A percentile compares a stretch with the other conserved stretches of the same genome.
Evolutionary conservation across 116 monocot genomes (phyloP).

Genomic region (Dioscorea cayenensis): DNA sequence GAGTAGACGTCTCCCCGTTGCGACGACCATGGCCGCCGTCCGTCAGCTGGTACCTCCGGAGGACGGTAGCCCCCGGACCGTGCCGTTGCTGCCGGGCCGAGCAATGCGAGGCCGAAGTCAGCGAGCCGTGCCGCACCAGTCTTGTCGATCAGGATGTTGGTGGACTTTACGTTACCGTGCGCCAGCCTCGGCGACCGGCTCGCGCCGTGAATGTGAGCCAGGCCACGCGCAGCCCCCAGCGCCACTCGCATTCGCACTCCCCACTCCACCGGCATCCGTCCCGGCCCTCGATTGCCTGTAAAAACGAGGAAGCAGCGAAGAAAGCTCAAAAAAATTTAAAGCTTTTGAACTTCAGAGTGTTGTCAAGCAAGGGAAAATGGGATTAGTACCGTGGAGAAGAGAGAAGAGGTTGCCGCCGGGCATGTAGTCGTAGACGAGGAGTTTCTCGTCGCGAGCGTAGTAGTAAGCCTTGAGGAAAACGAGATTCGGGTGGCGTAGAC

Average conservation of each 20-base stretch:
- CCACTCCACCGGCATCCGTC: conserved; percentile 82
- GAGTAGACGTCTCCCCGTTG: conserved; percentile 76
- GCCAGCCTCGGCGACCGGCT: conserved; percentile 37
- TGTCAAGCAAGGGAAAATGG: not conserved
- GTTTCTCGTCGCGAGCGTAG: conserved; percentile 85
- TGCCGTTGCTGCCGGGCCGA: conserved; percentile 23
- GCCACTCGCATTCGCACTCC: conserved; percentile 50
- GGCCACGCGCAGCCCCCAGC: conserved; percentile 51
- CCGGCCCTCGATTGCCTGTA: conserved; percentile 77
- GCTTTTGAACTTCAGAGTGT: not conserved
- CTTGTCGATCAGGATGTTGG: conserved; percentile 79
- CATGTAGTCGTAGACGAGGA: conserved; percentile 92
- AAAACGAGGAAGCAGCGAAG: not conserved
- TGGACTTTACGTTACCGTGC: conserved; percentile 83
- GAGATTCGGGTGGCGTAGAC: conserved; percentile 43
- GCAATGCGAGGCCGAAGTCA: conserved; percentile 49
- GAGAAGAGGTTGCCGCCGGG: conserved; percentile 67
- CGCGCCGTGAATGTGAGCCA: conserved; percentile 67
- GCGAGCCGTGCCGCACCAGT: conserved; percentile 45
- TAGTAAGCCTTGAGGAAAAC: conserved; percentile 75
- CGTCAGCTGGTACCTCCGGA: conserved; percentile 26
- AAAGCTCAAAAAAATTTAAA: not conserved
- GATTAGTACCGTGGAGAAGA: not conserved
- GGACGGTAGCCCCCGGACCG: conserved; percentile 32
- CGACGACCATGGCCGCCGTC: conserved; percentile 26